A percentile compares a stretch with the other conserved stretches of the same genome.
phyloP scores from a whole-genome alignment of 768 basidiomycete species.

The Collybiopsis luxurians region DNA sequence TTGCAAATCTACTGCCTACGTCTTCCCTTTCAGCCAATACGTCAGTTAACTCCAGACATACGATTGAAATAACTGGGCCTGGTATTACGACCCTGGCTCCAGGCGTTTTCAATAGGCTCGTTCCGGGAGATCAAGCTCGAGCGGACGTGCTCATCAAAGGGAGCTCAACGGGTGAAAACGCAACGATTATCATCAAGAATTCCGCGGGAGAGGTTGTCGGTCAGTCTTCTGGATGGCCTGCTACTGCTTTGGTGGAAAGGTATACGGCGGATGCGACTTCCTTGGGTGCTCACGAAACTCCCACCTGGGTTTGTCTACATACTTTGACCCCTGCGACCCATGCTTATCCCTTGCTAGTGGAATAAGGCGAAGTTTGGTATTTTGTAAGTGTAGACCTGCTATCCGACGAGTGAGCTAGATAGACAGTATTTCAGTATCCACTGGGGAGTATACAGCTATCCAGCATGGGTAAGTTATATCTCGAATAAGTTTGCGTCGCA shows the following conservation, averaged over 20 bases:
- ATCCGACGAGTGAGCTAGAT: conserved; percentile 4
- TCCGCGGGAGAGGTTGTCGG: conserved; percentile 30
- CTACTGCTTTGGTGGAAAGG: conserved; percentile 32
- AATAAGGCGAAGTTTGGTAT: conserved; percentile 54
- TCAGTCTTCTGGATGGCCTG: conserved; percentile 34
- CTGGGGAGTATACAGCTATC: conserved; percentile 48
- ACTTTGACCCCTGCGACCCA: background rate
- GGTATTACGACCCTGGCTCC: conserved; percentile 40
- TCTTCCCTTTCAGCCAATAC: conserved; percentile 21
- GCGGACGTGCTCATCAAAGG: conserved; percentile 47
- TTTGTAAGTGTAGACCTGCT: conserved; percentile 34
- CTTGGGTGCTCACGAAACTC: conserved; percentile 46
- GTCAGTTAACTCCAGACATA: conserved; percentile 30
- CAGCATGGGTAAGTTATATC: conserved; percentile 34
- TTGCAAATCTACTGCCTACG: conserved; percentile 48
- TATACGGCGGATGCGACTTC: conserved; percentile 37
- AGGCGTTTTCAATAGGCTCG: conserved; percentile 43
- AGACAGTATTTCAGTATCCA: conserved; percentile 34
- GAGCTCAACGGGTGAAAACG: conserved; percentile 22
- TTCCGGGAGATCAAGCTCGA: conserved; percentile 47
- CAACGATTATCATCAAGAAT: conserved; percentile 33
- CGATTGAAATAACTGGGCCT: conserved; percentile 33
- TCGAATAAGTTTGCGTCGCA: background rate
- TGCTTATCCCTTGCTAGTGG: conserved; percentile 31
- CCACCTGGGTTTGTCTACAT: conserved; percentile 43